A percentile compares a stretch with the other conserved stretches of the same genome.
phyloP scores from a whole-genome alignment of 441 rosid genomes.

The Gossypium davidsonii region DNA sequence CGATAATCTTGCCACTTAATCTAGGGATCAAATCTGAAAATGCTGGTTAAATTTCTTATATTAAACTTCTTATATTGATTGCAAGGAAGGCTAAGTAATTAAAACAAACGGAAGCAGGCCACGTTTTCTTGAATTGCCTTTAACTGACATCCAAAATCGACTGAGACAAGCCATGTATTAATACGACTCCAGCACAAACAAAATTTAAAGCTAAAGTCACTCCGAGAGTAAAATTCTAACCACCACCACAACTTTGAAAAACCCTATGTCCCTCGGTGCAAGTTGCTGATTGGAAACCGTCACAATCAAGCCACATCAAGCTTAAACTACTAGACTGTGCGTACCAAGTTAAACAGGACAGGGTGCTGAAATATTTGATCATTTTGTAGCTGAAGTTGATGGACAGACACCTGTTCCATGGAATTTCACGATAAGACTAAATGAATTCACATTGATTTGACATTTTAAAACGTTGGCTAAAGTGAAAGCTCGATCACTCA shows the following conservation, averaged over 20 bases:
- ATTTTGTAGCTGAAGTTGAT: conserved; percentile 8
- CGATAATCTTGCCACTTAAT: no score
- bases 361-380: neutral
- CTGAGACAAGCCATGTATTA: neutral
- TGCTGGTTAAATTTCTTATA: no score
- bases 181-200: neutral
- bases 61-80: neutral
- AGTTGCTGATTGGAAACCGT: neutral
- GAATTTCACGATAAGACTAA: neutral
- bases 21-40: no score
- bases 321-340: neutral
- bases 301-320: neutral
- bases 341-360: neutral
- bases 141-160: neutral
- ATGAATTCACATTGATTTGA: neutral
- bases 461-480: neutral
- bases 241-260: neutral
- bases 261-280: neutral
- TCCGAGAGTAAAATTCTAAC: conserved; percentile 13
- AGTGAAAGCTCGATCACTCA: neutral
- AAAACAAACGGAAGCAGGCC: no score
- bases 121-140: neutral
- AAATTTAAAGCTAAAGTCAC: neutral
- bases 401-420: neutral
- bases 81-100: neutral